Evolutionary conservation across 2,329 filamentous ascomycete species (phyloP), one percentile per base, ranked within the genome.

Genomic region (Parascedosporium putredinis): DNA sequence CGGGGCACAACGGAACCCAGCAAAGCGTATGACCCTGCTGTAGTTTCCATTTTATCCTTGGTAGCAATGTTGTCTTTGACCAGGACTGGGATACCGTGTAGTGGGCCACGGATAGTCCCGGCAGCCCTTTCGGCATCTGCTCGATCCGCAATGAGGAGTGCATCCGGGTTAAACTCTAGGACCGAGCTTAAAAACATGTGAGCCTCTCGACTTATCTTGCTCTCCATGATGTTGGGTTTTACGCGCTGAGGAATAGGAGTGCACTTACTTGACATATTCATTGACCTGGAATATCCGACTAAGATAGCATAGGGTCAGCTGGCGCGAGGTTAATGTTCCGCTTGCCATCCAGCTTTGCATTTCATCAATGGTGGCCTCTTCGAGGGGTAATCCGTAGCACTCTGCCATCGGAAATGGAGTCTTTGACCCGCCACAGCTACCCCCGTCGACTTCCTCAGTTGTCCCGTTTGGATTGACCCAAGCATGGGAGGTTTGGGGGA

Each of bases 31-130:
- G 74, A 79, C 1, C 86, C 86, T 1, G 84, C 84, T 0, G 85
- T 88, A 0, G 84, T 89, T 59, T 88, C 75, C 73, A 89, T 76
- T 47, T 74, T 74, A 60, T 87, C 84, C 55, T 79, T 80, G 8
- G 75, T 79, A 22, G 73, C 81, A 50, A 86, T 83, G 59, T 83
- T 84, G 59, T 89, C 84, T 64, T 89, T 89, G 55, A 88, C 76
- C 3, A 84, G 70, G 60, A 86, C 86, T 0, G 86, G 85, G 40
- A 90, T 86, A 3, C 85, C 85, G 60, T 89, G 85, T 1, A 89
- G 70, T 1, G 79, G 78, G 1, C 83, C 76, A n/a, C 81, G 75
- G 10, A 81, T 62, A 34, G 67, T 68, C 22, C 81, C 81, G 1
- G 65, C 57, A 10, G 61, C 59, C 18, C 84, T 74, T 63, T 88